Base-by-base conservation (phyloP, 768 basidiomycete genomes). In the Russula emetica region DNA sequence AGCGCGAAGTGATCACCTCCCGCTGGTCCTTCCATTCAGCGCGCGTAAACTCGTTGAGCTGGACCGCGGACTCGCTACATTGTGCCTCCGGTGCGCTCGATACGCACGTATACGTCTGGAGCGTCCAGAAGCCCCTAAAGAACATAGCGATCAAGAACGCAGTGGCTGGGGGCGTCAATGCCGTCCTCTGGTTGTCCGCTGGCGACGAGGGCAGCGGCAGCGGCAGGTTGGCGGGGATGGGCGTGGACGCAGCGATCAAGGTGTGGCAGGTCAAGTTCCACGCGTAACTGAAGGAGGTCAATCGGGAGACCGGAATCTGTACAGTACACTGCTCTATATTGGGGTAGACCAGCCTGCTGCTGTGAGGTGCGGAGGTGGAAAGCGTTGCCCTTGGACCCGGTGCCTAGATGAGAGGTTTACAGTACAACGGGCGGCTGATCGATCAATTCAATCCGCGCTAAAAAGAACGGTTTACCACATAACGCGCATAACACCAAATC, bases 21-120 rank as follows among this genome's bases (percentile, higher is more conserved):
- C 84, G 85, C 61, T 98, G 96, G 96, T 83, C 89, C 9, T 85
- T 87, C 78, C 96, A 98, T 76, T 80, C 86, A 10, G 91, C 85
- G 0, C 86, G 92, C 32, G 83, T 98, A 64, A 83, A 87, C 69
- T 84, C 90, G 11, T 79, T 98, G 20, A 77, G 83, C 1, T 94
- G 90, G 85, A 85, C 89, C 8, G 69, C 83, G 7, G 86, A 90
- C 70, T 85, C 86, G 8, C 79, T 80, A 65, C 85, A 94, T 71
- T 83, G 90, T 66, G 94, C 86, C 13, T 94, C 93, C 5, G 94
- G 88, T 13, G 92, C 93, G 22, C 80, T 96, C n/a, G 96, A 98
- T 73, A 95, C 94, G 34, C 84, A 93, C 68, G 84, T 96, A 5
- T 97, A 94, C 71, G 76, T 98, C 28, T 98, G 91, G 85, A 86